These are phyloP conservation scores for Takashimella tepidaria DNA, from an alignment of 1,284 basidiomycete genomes.

Conservation along the genomic window DNA sequence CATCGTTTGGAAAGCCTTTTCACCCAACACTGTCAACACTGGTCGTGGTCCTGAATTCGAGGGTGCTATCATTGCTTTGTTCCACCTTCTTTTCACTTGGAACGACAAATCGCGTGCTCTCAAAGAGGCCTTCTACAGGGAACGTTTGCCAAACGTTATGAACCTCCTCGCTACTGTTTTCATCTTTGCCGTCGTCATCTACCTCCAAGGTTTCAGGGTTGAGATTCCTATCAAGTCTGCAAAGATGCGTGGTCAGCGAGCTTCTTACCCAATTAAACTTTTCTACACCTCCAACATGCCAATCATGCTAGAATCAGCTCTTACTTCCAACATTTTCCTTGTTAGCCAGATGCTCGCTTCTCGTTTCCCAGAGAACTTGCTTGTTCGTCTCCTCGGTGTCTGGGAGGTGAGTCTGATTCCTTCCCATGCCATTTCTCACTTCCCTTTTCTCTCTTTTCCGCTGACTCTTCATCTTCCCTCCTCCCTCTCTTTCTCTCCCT, in stretches of 20 bases:
- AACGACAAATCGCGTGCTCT: conserved; percentile 96
- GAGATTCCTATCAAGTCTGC: conserved; percentile 98
- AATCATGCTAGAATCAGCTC: conserved; percentile 95
- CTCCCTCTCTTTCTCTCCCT: too few relatives aligned
- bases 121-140: conserved; percentile 97
- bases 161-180: conserved; percentile 88
- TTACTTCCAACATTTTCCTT: conserved; percentile 93
- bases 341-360: conserved; percentile 90
- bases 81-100: conserved; percentile 98
- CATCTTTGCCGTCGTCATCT: conserved; percentile 93
- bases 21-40: conserved; percentile 95
- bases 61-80: conserved; percentile 89
- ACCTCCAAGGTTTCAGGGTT: conserved; percentile 97
- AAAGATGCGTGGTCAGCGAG: conserved; percentile 90
- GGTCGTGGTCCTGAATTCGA: conserved; percentile 98
- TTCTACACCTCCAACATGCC: conserved; percentile 99
- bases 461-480: conserved; percentile 15
- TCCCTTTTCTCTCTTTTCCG: neutral
- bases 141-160: conserved; percentile 95
- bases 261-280: conserved; percentile 93
- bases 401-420: conserved; percentile 85
- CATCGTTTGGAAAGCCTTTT: conserved; percentile 99
- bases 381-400: conserved; percentile 84
- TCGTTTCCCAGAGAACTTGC: conserved; percentile 85
- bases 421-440: neutral